Evolutionary conservation across 2,329 filamentous ascomycete species (phyloP).

Genomic region (Pseudocercospora crystallina): DNA sequence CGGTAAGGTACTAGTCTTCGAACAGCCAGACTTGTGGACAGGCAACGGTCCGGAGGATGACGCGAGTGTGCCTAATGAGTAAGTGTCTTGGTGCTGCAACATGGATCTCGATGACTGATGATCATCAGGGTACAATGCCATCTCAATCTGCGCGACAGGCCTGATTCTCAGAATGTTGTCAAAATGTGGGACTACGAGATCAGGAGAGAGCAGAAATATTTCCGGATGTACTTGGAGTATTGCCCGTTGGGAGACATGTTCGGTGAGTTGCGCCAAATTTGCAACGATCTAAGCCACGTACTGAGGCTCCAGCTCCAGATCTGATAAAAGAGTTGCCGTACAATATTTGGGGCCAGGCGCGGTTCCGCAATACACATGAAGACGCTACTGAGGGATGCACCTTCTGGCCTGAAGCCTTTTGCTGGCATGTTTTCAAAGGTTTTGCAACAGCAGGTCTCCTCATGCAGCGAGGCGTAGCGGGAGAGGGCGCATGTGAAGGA

Average conservation of each 20-base stretch:
- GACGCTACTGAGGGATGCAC: neutral
- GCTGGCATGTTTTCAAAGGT: constrained; percentile 6
- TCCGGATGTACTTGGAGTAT: constrained; percentile 5
- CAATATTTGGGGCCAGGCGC: neutral
- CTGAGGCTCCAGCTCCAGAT: neutral
- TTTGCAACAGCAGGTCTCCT: constrained; percentile 5
- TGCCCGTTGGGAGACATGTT: constrained; percentile 8
- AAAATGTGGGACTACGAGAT: constrained; percentile 2
- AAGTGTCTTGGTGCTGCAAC: neutral
- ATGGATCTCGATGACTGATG: neutral
- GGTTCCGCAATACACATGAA: neutral
- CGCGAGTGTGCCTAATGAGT: neutral
- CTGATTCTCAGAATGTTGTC: neutral
- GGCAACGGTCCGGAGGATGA: neutral
- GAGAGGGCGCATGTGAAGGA: neutral
- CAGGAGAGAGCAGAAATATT: neutral
- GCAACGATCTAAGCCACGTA: neutral
- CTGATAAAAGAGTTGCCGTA: constrained; percentile 1
- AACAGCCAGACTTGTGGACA: neutral
- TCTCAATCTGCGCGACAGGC: constrained; percentile 7
- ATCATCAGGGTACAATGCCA: neutral
- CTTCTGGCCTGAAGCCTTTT: constrained; percentile 11
- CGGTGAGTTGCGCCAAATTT: neutral
- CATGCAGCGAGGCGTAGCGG: neutral
- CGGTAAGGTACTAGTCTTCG: neutral